Percentiles rank a stretch among this genome's conserved stretches.
Conservation (phyloP, 2,329 filamentous ascomycete species). For the Fusarium sp. region DNA sequence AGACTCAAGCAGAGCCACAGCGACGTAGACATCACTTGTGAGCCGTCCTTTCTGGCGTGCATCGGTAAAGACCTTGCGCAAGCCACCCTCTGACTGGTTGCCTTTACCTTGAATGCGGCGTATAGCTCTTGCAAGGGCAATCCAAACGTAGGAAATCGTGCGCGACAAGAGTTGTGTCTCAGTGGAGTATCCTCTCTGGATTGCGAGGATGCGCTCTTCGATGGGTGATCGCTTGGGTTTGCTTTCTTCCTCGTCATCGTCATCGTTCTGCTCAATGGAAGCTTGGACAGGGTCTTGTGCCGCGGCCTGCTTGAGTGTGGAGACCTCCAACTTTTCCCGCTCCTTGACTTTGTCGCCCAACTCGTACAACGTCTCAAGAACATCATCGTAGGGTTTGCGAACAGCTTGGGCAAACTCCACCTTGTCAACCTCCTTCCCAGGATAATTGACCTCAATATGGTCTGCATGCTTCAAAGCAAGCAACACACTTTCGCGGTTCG, state of each 20-base stretch:
- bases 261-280: conserved; percentile 62
- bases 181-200: conserved; percentile 75
- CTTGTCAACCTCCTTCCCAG: conserved; percentile 82
- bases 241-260: conserved; percentile 61
- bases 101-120: conserved; percentile 92
- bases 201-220: conserved; percentile 73
- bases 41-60: conserved; percentile 88
- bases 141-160: conserved; percentile 94
- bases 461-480: conserved; percentile 92
- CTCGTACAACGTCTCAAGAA: conserved; percentile 89
- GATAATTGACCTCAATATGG: conserved; percentile 82
- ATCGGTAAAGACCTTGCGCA: conserved; percentile 89
- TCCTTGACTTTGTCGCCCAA: conserved; percentile 81
- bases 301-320: conserved; percentile 67
- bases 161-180: conserved; percentile 83
- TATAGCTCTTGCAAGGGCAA: conserved; percentile 93
- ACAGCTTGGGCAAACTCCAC: conserved; percentile 83
- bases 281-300: conserved; percentile 55
- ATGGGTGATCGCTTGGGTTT: conserved; percentile 66
- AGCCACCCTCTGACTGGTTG: conserved; percentile 75
- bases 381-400: conserved; percentile 84
- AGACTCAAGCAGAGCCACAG: conserved; percentile 92
- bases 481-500: conserved; percentile 94
- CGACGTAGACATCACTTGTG: conserved; percentile 94
- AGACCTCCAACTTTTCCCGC: conserved; percentile 70